Base-by-base conservation (phyloP, 2,329 filamentous ascomycete genomes). In the Aspergillus tamarii region DNA sequence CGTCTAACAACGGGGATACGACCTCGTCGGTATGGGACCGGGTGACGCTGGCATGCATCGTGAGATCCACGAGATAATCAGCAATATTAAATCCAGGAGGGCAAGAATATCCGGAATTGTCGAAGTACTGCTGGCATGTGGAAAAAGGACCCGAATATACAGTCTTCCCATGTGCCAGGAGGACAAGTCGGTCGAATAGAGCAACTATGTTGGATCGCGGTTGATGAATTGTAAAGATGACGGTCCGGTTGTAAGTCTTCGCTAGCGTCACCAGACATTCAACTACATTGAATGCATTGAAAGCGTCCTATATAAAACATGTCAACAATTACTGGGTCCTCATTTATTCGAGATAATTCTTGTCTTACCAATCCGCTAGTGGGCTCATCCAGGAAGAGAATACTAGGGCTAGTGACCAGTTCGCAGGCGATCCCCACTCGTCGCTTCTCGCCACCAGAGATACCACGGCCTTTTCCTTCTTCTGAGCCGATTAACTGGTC, bases 81-180 rank as follows among this genome's bases (percentile, higher is more conserved):
- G 95, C 95, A 78, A 99, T 98, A 73, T 99, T 99, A 85, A 98
- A 99, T 2, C 96, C 96, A 28, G 94, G 91, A 12, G 95, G 95
- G 74, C 96, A 99, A 56, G 91, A 84, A 77, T 97, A 99, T 50
- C 95, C 96, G 65, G 97, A 89, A 54, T 88, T 86, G 73, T 97
- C 93, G 72, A 99, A 99, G 76, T 97, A 99, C 23, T 87, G 83
- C 76, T 99, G 95, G 75, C 95, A 99, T 68, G 89, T 89, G 1
- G 87, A 83, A 76, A 98, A 96, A 1, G 93, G 92, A 0, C 95
- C 95, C 3, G 95, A 98, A 77, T 96, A 99, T 9, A 99, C 95
- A 1, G 92, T 91, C 71, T 90, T 90, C 30, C 95, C 95, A 69
- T 93, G 90, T 2, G 95, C 95, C 50, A 99, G 84, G 16, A 99